Evolutionary conservation across 2,329 filamentous ascomycete genomes (phyloP).

Genomic region (Metarhizium sp.): DNA sequence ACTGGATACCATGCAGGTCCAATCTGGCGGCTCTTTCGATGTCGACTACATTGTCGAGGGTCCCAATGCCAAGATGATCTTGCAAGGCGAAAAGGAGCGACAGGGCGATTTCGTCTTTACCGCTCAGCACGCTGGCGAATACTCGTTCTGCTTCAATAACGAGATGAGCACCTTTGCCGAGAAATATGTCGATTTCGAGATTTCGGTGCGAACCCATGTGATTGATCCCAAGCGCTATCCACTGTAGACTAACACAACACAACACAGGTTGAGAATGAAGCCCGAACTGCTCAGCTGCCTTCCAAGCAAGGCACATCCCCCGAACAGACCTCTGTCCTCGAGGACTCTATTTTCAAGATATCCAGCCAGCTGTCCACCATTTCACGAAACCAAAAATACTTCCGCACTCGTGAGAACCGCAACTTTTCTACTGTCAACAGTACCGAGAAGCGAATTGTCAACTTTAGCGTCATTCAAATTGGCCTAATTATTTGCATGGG

Average conservation of each 20-base stretch:
- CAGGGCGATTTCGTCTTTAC: constrained; percentile 98
- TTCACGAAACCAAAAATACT: constrained; percentile 97
- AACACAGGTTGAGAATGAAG: constrained; percentile 78
- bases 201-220: constrained; percentile 46
- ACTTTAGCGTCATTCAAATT: constrained; percentile 91
- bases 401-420: constrained; percentile 95
- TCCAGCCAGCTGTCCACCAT: constrained; percentile 90
- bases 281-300: constrained; percentile 63
- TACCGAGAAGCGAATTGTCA: constrained; percentile 92
- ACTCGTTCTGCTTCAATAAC: constrained; percentile 97
- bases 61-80: constrained; percentile 69
- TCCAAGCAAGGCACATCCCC: constrained; percentile 80
- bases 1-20: constrained; percentile 51
- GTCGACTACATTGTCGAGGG: constrained; percentile 85
- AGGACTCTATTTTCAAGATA: constrained; percentile 93
- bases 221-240: not conserved
- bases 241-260: not conserved
- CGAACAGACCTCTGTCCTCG: constrained; percentile 80
- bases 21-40: constrained; percentile 97
- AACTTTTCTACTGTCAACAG: constrained; percentile 98
- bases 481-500: constrained; percentile 92
- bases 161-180: constrained; percentile 97
- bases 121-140: constrained; percentile 77
- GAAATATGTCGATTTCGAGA: constrained; percentile 97
- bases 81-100: constrained; percentile 82